A percentile compares a stretch with the other conserved stretches of the same genome.
These are phyloP conservation scores for Candida hungchunana DNA, from an alignment of 805 yeast species.

Conservation along the genomic window DNA sequence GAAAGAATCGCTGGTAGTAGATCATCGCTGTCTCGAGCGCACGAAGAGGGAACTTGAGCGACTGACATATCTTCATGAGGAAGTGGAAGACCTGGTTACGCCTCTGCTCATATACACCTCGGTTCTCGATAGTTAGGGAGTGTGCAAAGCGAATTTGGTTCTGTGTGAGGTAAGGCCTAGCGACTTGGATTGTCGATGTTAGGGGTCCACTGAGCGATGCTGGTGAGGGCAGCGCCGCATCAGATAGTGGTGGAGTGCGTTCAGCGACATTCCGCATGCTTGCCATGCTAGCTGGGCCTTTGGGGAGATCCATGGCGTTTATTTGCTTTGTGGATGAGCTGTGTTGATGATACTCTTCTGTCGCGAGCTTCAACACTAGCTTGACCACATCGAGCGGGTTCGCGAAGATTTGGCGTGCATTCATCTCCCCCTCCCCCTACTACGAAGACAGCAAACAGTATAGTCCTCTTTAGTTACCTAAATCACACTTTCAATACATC, in stretches of 20 bases:
- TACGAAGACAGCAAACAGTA: constrained; percentile 1
- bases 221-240: background rate
- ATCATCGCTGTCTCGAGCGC: constrained; percentile 68
- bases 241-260: background rate
- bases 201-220: constrained; percentile 3
- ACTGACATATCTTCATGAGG: constrained; percentile 46
- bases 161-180: constrained; percentile 59
- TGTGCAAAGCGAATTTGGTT: constrained; percentile 51
- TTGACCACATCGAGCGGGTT: too few relatives aligned
- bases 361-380: too few relatives aligned
- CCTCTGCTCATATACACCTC: constrained; percentile 45
- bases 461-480: background rate
- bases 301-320: background rate
- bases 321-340: too few relatives aligned
- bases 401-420: too few relatives aligned
- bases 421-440: too few relatives aligned
- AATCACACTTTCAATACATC: too few relatives aligned
- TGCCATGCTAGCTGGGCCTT: background rate
- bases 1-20: constrained; percentile 65
- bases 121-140: constrained; percentile 46
- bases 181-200: constrained; percentile 36
- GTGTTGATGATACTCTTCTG: too few relatives aligned
- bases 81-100: constrained; percentile 52
- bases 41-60: constrained; percentile 62
- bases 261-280: background rate